Evolutionary conservation across 257 asterid genomes (phyloP).

Genomic region (Vinca minor): DNA sequence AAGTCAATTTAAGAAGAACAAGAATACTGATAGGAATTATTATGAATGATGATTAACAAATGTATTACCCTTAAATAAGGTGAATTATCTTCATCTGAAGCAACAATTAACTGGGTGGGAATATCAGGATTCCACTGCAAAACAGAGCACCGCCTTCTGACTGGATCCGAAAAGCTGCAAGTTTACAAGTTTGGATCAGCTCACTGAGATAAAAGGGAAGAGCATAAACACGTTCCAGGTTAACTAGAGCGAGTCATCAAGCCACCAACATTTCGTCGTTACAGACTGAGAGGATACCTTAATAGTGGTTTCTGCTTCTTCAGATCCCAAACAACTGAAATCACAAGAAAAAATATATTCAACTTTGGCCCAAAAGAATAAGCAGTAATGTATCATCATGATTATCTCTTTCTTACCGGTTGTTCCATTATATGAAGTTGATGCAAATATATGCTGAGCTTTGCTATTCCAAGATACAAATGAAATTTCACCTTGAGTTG

Average conservation of each 20-base stretch:
- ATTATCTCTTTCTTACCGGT: conserved; percentile 54
- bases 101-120: conserved; percentile 89
- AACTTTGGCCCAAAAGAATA: not conserved
- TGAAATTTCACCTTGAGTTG: conserved; percentile 91
- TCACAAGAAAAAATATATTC: conserved; percentile 22
- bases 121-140: conserved; percentile 96
- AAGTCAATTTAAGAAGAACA: conserved; percentile 18
- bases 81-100: conserved; percentile 92
- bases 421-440: conserved; percentile 85
- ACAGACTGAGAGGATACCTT: conserved; percentile 34
- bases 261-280: not conserved
- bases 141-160: conserved; percentile 84
- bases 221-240: not conserved
- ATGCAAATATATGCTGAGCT: conserved; percentile 81
- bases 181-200: conserved; percentile 9
- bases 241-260: not conserved
- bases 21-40: not conserved
- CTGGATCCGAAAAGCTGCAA: conserved; percentile 79
- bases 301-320: conserved; percentile 89
- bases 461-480: conserved; percentile 87
- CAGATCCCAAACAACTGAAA: conserved; percentile 94
- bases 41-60: conserved; percentile 7
- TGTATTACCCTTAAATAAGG: conserved; percentile 71
- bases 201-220: not conserved
- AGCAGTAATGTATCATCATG: conserved; percentile 7